Conservation (phyloP, 352 stramenopile genomes). For the Halophytophthora polymorphica region DNA sequence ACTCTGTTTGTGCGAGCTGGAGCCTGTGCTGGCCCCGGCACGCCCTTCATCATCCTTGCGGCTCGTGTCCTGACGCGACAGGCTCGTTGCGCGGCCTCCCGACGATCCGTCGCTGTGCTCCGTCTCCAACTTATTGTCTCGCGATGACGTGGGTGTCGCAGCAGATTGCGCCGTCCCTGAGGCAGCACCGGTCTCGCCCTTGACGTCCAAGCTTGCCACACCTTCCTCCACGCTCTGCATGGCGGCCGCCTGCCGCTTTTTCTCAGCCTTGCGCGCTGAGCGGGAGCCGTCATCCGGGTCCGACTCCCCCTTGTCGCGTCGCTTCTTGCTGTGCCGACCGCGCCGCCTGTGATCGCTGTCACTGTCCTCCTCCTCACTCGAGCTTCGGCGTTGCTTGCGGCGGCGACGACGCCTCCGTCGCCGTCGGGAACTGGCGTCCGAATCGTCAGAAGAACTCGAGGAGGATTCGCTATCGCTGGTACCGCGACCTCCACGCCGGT, state of each 20-base stretch:
- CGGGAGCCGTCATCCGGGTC: slow-evolving; percentile 28
- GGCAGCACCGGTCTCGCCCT: slow-evolving; percentile 19
- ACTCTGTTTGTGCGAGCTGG: slow-evolving; percentile 23
- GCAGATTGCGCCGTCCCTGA: slow-evolving; percentile 7
- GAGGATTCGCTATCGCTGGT: slow-evolving; percentile 49
- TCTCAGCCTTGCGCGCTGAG: slow-evolving; percentile 29
- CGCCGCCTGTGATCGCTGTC: slow-evolving; percentile 53
- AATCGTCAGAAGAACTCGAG: slow-evolving; percentile 48
- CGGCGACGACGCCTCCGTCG: slow-evolving; percentile 35
- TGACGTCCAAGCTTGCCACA: slow-evolving; percentile 33
- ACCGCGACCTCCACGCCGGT: slow-evolving; percentile 23
- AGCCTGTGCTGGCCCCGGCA: slow-evolving; percentile 24
- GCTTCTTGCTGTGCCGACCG: slow-evolving; percentile 33
- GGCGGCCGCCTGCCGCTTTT: slow-evolving; percentile 19
- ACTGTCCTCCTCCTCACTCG: slow-evolving; percentile 54
- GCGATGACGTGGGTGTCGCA: slow-evolving; percentile 1
- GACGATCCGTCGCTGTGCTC: slow-evolving; percentile 23
- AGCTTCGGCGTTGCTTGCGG: slow-evolving; percentile 36
- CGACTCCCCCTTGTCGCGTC: slow-evolving; percentile 34
- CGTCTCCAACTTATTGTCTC: slow-evolving; percentile 22
- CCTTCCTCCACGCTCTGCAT: slow-evolving; percentile 29
- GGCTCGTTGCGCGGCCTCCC: slow-evolving; percentile 15
- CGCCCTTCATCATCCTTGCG: slow-evolving; percentile 62
- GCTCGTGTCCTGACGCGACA: slow-evolving; percentile 15
- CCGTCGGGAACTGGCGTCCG: slow-evolving; percentile 35